Base-by-base conservation (phyloP, 805 yeast species). In the Wickerhamiella qilinensis region DNA sequence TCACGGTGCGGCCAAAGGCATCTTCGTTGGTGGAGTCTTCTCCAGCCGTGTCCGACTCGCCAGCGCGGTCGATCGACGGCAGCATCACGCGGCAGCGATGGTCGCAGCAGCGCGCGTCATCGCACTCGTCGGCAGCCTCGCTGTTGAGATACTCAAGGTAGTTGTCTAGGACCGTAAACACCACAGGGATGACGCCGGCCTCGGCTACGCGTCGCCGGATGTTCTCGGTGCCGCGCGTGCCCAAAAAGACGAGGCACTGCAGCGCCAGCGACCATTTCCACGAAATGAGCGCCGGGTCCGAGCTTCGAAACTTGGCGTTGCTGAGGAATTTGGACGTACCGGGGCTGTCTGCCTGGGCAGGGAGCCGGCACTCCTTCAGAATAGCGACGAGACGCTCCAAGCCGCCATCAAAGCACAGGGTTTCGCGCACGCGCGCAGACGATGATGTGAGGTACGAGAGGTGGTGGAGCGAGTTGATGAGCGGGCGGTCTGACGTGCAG, bases 181-280 rank as follows among this genome's bases (percentile, higher is more conserved):
- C 70, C 3, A 88, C 73, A 1, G 96, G 95, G 30, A 91, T 69
- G 43, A 85, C 75, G 3, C 96, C 97, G 1, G 96, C 93, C 44
- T 80, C 76, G 8, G 85, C 95, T 6, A 91, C 81, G 50, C 85
- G 75, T 48, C 77, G 75, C 37, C 98, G 67, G 36, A 86, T 82
- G 38, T 65, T 62, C 56, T 86, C 96, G 1, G 93, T 75, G 19
- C 98, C 98, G 47, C 96, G 68, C 1, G 96, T 85, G 12, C 96
- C 95, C 16, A 88, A 75, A 40, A 84, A 68, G 1, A 88, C 93
- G 40, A 88, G 62, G 55, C 96, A 86, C 62, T 88, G 98, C 53
- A 91, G 75, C 0, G 96, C 82, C 39, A 88, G 62, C 4, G 94
- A 82, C 98, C 98, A 88, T 61, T 88, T 88, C 95, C 95, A 88